Evolutionary conservation across 2,329 filamentous ascomycete species (phyloP), one percentile per base, ranked within the genome.

Genomic region (Rutstroemia sp.): DNA sequence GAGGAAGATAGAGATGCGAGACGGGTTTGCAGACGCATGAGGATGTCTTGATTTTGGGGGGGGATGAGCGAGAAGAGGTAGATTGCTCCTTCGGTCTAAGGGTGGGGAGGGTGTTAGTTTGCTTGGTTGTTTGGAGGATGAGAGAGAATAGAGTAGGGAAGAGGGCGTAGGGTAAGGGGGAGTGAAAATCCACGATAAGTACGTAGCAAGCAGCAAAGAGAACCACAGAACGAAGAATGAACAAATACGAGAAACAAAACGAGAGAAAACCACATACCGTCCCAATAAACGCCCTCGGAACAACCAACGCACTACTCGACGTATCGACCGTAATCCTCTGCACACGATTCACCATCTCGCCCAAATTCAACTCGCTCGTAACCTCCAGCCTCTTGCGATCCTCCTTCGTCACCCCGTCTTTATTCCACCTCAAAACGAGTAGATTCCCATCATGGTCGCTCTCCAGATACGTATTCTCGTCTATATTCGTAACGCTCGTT

Each of bases 301-400:
- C 75, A 7, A 96, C 83, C 25, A 86, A 76, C 8, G 88, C 83
- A 61, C 79, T 84, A 37, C 82, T 74, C 18, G 78, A 79, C 3
- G 83, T 76, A 27, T 82, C 78, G 9, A 95, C 82, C 54, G 86
- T 78, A 18, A 97, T 81, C 27, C 82, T 82, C 21, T 86, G 81
- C 55, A 97, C 95, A 34, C 84, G 81, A 68, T 99, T 99, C 55
- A 97, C 90, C 81, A 94, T 90, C 70, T 99, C 92, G 1, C 94
- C 92, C 9, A 99, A 77, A 46, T 87, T 84, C 61, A 97, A 83
- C 71, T 96, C 92, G 58, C 87, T 86, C 0, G 83, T 89, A 5
- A 91, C 77, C 44, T 89, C 80, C 62, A 97, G 73, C 27, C 83
- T 78, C 50, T 79, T 79, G 58, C 79, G 81, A 64, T 96, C 90